Percentiles rank a stretch among this genome's conserved stretches.
These are phyloP conservation scores for Podospora bellae-mahoneyi DNA, from an alignment of 495 filamentous ascomycete species.

Conservation along the genomic window DNA sequence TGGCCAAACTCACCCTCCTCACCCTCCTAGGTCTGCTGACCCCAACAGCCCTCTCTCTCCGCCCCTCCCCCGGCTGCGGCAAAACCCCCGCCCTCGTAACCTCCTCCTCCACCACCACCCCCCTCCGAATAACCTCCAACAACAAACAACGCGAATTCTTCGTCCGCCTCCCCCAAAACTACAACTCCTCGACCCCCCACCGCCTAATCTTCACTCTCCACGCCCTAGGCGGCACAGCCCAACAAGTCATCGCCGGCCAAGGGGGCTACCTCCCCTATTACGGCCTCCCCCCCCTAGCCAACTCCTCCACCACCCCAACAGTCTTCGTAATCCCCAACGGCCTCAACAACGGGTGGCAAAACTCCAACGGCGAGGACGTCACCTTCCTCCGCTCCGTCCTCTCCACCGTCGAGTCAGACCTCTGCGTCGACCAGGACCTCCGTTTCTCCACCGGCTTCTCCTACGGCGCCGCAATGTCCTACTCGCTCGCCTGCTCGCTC, in stretches of 20 bases:
- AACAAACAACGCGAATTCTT: conserved; percentile 11
- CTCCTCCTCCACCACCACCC: not conserved
- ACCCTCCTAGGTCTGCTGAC: not conserved
- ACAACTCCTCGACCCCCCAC: conserved; percentile 4
- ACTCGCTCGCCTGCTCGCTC: conserved; percentile 42
- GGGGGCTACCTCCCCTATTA: conserved; percentile 38
- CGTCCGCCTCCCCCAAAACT: conserved; percentile 9
- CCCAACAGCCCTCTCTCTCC: not conserved
- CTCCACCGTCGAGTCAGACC: conserved; percentile 33
- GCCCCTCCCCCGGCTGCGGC: conserved; percentile 1
- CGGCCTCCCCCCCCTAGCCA: conserved; percentile 36
- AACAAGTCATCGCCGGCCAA: conserved; percentile 33
- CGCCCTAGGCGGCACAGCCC: conserved; percentile 37
- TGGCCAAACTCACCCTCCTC: conserved; percentile 1
- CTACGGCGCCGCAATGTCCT: conserved; percentile 49
- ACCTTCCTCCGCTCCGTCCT: conserved; percentile 38
- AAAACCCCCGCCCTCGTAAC: not conserved
- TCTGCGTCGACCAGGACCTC: conserved; percentile 43
- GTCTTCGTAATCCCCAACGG: conserved; percentile 46
- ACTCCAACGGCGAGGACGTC: conserved; percentile 43
- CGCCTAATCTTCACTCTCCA: conserved; percentile 42
- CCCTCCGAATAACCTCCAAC: not conserved
- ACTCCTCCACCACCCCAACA: conserved; percentile 17
- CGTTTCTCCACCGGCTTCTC: conserved; percentile 46
- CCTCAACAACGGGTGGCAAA: conserved; percentile 45